Conservation (phyloP, 2,329 filamentous ascomycete species). For the Colletotrichum sp. region DNA sequence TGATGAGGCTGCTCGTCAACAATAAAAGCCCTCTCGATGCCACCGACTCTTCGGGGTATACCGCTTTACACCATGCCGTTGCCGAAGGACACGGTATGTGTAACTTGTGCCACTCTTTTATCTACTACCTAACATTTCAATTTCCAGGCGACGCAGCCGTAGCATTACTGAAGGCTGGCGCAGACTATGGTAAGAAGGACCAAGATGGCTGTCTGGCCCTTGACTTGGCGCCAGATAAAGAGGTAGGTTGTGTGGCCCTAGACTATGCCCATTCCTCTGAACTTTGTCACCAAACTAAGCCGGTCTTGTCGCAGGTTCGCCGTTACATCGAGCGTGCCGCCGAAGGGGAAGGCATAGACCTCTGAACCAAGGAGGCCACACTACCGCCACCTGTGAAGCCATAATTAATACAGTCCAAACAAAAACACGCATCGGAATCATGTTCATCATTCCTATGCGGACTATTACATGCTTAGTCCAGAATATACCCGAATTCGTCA, state of each 20-base stretch:
- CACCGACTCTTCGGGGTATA: constrained; percentile 82
- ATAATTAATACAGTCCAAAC: neutral
- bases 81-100: constrained; percentile 72
- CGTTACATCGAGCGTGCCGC: constrained; percentile 79
- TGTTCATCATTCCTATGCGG: neutral
- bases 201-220: constrained; percentile 73
- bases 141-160: constrained; percentile 77
- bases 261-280: neutral
- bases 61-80: constrained; percentile 87
- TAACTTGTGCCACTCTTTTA: neutral
- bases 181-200: constrained; percentile 81
- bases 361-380: constrained; percentile 30
- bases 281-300: neutral
- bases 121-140: neutral
- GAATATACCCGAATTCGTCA: constrained; percentile 32
- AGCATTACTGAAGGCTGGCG: constrained; percentile 81
- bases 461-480: neutral
- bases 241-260: constrained; percentile 57
- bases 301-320: constrained; percentile 58
- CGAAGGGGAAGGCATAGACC: constrained; percentile 82
- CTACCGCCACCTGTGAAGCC: neutral
- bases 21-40: constrained; percentile 83
- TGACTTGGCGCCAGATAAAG: constrained; percentile 84
- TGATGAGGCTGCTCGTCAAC: constrained; percentile 80
- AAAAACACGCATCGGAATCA: neutral